These are phyloP conservation scores for Fusarium sp. DNA, from an alignment of 2,329 filamentous ascomycete genomes.

Conservation along the genomic window DNA sequence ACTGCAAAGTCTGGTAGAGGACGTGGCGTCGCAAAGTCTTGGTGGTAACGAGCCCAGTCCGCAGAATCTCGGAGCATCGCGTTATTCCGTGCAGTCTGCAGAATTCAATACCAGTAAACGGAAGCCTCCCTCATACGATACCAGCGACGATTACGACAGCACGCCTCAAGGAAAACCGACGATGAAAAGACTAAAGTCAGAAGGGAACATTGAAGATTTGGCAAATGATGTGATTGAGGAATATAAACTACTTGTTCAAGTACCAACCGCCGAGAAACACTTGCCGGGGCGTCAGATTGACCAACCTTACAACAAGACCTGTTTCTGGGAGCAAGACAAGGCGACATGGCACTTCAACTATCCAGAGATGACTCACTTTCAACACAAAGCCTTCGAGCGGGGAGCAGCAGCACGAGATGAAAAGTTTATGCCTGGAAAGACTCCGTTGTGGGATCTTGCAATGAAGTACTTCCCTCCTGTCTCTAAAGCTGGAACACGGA, in stretches of 20 bases:
- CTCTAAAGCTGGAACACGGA: slow-evolving; percentile 32
- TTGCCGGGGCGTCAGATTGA: slow-evolving; percentile 70
- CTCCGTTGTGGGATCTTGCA: slow-evolving; percentile 67
- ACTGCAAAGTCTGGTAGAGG: slow-evolving; percentile 64
- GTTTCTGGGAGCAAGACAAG: slow-evolving; percentile 70
- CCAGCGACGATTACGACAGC: slow-evolving; percentile 64
- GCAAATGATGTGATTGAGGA: slow-evolving; percentile 58
- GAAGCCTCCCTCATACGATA: slow-evolving; percentile 63
- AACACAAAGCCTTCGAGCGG: slow-evolving; percentile 67
- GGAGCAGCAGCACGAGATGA: slow-evolving; percentile 66
- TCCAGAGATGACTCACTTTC: slow-evolving; percentile 73
- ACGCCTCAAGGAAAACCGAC: slow-evolving; percentile 59
- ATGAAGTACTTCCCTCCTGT: slow-evolving; percentile 70
- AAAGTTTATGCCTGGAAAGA: slow-evolving; percentile 65
- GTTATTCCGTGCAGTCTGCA: slow-evolving; percentile 45
- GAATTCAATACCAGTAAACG: slow-evolving; percentile 68
- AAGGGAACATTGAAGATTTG: slow-evolving; percentile 56
- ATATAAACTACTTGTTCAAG: slow-evolving; percentile 60
- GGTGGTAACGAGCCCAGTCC: slow-evolving; percentile 59
- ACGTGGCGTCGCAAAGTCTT: slow-evolving; percentile 69
- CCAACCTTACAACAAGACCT: slow-evolving; percentile 66
- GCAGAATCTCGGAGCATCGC: slow-evolving; percentile 37
- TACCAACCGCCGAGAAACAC: slow-evolving; percentile 64
- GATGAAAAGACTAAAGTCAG: slow-evolving; percentile 69
- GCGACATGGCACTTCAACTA: slow-evolving; percentile 72